These are phyloP conservation scores for Candida ulmi DNA, from an alignment of 805 yeast species.

Conservation along the genomic window DNA sequence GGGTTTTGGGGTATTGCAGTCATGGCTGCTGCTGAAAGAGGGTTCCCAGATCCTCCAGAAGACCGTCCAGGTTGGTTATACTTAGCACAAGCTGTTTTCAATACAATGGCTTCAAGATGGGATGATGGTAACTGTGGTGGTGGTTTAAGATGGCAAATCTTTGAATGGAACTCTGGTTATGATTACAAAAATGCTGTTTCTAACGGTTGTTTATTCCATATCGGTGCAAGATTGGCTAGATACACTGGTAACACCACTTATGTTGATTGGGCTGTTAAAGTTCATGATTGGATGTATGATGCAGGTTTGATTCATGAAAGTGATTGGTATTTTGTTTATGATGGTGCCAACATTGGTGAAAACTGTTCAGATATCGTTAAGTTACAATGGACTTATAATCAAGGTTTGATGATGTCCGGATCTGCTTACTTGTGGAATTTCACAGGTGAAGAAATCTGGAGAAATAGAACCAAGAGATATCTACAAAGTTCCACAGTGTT, in stretches of 20 bases:
- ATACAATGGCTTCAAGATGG: conserved; percentile 81
- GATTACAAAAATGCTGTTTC: conserved; percentile 83
- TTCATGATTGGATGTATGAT: conserved; percentile 71
- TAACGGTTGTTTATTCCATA: conserved; percentile 76
- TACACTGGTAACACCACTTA: conserved; percentile 70
- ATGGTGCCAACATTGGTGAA: conserved; percentile 46
- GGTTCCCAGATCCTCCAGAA: conserved; percentile 64
- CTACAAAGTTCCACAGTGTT: conserved; percentile 48
- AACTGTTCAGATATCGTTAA: conserved; percentile 48
- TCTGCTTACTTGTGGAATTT: conserved; percentile 62
- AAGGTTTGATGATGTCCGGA: conserved; percentile 64
- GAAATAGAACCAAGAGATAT: conserved; percentile 42
- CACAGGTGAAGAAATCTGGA: conserved; percentile 57
- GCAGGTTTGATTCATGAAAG: conserved; percentile 36
- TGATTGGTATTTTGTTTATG: conserved; percentile 45
- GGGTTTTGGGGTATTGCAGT: conserved; percentile 89
- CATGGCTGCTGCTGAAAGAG: conserved; percentile 79
- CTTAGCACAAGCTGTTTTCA: conserved; percentile 78
- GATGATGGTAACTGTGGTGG: conserved; percentile 59
- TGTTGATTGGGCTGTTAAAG: conserved; percentile 63
- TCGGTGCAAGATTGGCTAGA: conserved; percentile 80
- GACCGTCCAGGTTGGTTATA: conserved; percentile 67
- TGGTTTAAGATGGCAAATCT: conserved; percentile 90
- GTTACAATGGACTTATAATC: conserved; percentile 72
- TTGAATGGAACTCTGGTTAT: conserved; percentile 83